Evolutionary conservation across 768 basidiomycete species (phyloP).

Genomic region (Lactarius hengduanensis): DNA sequence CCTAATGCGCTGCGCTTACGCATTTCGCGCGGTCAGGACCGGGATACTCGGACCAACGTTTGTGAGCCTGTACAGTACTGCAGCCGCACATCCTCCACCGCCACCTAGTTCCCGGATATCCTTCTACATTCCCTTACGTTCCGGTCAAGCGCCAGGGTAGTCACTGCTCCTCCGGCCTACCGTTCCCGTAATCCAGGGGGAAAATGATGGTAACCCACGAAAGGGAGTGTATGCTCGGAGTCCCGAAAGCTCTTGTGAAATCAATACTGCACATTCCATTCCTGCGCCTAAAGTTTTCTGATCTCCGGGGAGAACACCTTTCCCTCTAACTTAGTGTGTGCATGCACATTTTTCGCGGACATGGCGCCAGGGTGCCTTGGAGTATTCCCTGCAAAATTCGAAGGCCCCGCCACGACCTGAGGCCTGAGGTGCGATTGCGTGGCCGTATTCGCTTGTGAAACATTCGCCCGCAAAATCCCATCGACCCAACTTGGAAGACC

Average conservation of each 20-base stretch:
- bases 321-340: not conserved
- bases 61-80: not conserved
- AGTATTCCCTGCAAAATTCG: not conserved
- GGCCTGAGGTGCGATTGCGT: not conserved
- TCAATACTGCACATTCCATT: not conserved
- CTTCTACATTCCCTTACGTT: not conserved
- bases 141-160: not conserved
- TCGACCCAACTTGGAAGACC: not conserved
- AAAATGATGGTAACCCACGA: not conserved
- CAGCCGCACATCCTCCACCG: not conserved
- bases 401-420: not conserved
- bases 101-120: not conserved
- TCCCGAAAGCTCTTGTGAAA: not conserved
- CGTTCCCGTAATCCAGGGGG: not conserved
- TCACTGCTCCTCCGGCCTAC: not conserved
- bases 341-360: not conserved
- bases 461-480: not conserved
- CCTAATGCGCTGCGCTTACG: not conserved
- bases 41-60: not conserved
- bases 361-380: not conserved
- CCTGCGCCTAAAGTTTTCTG: not conserved
- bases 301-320: not conserved
- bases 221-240: not conserved
- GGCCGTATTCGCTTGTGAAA: not conserved
- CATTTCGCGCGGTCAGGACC: not conserved